phyloP scores from a whole-genome alignment of 78 protist species.

The Thecamonas trahens region DNA sequence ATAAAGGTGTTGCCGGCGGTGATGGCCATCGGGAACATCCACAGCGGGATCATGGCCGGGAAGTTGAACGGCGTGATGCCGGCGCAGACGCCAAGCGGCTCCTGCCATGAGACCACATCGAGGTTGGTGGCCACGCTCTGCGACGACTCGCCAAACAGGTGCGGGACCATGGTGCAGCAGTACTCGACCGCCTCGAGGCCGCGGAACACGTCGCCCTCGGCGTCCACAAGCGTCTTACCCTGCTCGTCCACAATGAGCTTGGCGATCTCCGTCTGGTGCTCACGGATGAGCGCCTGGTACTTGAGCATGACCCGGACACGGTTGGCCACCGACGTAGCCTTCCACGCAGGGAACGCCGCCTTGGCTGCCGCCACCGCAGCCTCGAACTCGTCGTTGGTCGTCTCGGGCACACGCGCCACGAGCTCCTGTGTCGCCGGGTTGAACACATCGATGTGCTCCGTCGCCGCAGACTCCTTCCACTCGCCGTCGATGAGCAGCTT shows the following conservation, averaged over 20 bases:
- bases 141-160: slow-evolving; percentile 85
- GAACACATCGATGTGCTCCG: slow-evolving; percentile 66
- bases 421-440: slow-evolving; percentile 86
- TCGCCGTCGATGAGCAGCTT: slow-evolving; percentile 80
- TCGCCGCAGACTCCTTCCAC: slow-evolving; percentile 59
- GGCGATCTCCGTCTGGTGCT: slow-evolving; percentile 65
- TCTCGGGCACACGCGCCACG: slow-evolving; percentile 56
- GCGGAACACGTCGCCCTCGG: slow-evolving; percentile 79
- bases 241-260: slow-evolving; percentile 75
- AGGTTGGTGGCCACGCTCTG: slow-evolving; percentile 69
- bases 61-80: slow-evolving; percentile 92
- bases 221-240: slow-evolving; percentile 95
- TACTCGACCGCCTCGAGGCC: slow-evolving; percentile 87
- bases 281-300: slow-evolving; percentile 66
- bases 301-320: slow-evolving; percentile 77
- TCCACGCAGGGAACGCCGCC: slow-evolving; percentile 76
- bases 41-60: slow-evolving; percentile 86
- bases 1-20: slow-evolving; percentile 89
- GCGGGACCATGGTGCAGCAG: slow-evolving; percentile 69
- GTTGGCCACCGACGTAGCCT: slow-evolving; percentile 56
- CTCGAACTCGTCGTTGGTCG: slow-evolving; percentile 75
- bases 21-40: slow-evolving; percentile 90
- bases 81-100: slow-evolving; percentile 95
- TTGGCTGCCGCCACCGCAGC: slow-evolving; percentile 74
- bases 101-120: slow-evolving; percentile 84